These are phyloP conservation scores for Euphorbia neoarborescens DNA, from an alignment of 441 rosid genomes.

Conservation along the genomic window DNA sequence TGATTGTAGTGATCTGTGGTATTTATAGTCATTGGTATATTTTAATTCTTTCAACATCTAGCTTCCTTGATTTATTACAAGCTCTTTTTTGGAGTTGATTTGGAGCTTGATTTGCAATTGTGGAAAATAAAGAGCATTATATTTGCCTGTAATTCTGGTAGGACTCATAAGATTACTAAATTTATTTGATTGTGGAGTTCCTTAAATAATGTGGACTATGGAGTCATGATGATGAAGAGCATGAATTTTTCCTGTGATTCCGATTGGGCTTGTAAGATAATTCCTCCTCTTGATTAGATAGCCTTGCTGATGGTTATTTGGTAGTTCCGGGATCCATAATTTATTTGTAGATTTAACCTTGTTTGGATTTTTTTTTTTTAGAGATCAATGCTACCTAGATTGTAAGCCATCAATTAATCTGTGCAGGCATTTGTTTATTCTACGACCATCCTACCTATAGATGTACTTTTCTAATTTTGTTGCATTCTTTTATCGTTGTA, in stretches of 20 bases:
- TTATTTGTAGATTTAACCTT: neutral
- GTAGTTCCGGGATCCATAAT: neutral
- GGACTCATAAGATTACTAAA: no score
- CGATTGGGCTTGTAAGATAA: no score
- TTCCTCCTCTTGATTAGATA: no score
- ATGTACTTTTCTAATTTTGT: neutral
- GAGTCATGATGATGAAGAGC: no score
- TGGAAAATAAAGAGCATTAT: neutral
- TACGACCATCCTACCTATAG: neutral
- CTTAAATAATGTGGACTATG: no score
- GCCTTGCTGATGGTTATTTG: no score
- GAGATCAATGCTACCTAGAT: neutral
- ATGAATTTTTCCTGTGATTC: no score
- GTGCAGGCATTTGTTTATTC: neutral
- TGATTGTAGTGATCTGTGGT: neutral
- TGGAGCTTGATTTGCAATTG: neutral
- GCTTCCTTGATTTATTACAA: no score
- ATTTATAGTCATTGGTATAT: neutral
- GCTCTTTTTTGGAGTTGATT: neutral
- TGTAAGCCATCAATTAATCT: neutral
- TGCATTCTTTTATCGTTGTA: neutral
- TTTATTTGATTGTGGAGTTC: no score
- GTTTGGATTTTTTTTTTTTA: neutral
- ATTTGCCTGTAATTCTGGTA: neutral
- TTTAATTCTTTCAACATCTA: neutral